Conservation (phyloP, 768 basidiomycete species). For the Nidularia sp. region DNA sequence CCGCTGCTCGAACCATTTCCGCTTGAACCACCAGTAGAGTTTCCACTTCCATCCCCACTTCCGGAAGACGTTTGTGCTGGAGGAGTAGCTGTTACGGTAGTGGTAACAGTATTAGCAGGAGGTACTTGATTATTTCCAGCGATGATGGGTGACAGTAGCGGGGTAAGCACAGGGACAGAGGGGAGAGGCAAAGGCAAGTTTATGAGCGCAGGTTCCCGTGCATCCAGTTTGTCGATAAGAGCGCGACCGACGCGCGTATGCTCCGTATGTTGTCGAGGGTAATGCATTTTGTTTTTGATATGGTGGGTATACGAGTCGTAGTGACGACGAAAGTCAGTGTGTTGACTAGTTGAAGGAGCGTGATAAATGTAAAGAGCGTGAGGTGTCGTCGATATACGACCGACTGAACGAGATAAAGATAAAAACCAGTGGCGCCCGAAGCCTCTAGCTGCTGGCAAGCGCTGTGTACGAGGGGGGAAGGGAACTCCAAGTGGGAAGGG, state of each 20-base stretch:
- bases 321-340: neutral
- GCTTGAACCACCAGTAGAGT: slow-evolving; percentile 2
- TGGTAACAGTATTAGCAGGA: slow-evolving; percentile 8
- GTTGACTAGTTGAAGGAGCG: neutral
- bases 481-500: neutral
- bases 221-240: slow-evolving; percentile 16
- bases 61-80: neutral
- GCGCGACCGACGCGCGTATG: slow-evolving; percentile 7
- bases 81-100: slow-evolving; percentile 10
- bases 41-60: slow-evolving; percentile 6
- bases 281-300: neutral
- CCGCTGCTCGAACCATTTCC: slow-evolving; percentile 8
- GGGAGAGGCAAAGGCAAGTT: slow-evolving; percentile 32
- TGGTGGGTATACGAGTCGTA: neutral
- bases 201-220: slow-evolving; percentile 34
- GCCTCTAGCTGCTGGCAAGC: too few species aligned
- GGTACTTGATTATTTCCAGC: slow-evolving; percentile 14
- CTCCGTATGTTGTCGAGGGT: neutral
- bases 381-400: neutral
- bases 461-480: neutral
- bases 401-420: neutral
- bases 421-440: neutral
- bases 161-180: slow-evolving; percentile 34
- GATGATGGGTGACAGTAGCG: slow-evolving; percentile 29
- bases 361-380: neutral